Evolutionary conservation across 1,284 basidiomycete species (phyloP).

Genomic region (Coniophora puteana): DNA sequence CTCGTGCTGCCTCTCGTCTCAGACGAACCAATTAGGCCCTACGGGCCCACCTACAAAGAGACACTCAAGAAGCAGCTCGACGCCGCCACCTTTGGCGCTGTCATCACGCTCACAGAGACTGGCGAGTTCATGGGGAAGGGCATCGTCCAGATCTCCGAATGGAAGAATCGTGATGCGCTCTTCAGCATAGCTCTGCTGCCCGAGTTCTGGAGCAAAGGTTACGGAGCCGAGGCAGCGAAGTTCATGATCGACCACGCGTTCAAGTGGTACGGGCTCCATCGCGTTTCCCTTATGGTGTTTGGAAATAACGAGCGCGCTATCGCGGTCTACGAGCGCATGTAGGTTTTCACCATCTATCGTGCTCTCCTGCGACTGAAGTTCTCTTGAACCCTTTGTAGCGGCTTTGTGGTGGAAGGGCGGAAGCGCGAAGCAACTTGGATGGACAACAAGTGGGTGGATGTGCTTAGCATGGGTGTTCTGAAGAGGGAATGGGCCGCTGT

Average conservation of each 20-base stretch:
- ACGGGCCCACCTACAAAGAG: constrained; percentile 19
- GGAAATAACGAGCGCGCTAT: constrained; percentile 18
- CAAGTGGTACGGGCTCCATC: constrained; percentile 20
- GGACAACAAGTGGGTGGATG: constrained; percentile 17
- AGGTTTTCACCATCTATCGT: constrained; percentile 3
- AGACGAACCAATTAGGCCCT: constrained; percentile 23
- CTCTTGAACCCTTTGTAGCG: constrained; percentile 7
- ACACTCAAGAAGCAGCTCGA: constrained; percentile 21
- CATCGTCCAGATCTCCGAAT: constrained; percentile 19
- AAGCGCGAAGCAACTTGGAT: constrained; percentile 16
- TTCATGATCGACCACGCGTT: constrained; percentile 23
- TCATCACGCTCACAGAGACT: constrained; percentile 21
- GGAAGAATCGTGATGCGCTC: constrained; percentile 23
- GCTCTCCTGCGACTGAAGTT: not conserved
- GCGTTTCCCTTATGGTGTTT: constrained; percentile 19
- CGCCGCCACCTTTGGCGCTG: constrained; percentile 24
- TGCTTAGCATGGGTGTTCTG: constrained; percentile 16
- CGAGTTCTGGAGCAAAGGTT: constrained; percentile 23
- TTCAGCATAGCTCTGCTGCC: constrained; percentile 16
- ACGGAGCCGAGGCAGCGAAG: constrained; percentile 20
- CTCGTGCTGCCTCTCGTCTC: constrained; percentile 22
- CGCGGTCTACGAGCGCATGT: constrained; percentile 23
- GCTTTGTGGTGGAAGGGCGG: constrained; percentile 17
- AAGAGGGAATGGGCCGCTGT: constrained; percentile 11
- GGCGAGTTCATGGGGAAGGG: constrained; percentile 28